A percentile compares a stretch with the other conserved stretches of the same genome.
Evolutionary conservation across 768 basidiomycete genomes (phyloP).

Genomic region (Leccinum obscurum): DNA sequence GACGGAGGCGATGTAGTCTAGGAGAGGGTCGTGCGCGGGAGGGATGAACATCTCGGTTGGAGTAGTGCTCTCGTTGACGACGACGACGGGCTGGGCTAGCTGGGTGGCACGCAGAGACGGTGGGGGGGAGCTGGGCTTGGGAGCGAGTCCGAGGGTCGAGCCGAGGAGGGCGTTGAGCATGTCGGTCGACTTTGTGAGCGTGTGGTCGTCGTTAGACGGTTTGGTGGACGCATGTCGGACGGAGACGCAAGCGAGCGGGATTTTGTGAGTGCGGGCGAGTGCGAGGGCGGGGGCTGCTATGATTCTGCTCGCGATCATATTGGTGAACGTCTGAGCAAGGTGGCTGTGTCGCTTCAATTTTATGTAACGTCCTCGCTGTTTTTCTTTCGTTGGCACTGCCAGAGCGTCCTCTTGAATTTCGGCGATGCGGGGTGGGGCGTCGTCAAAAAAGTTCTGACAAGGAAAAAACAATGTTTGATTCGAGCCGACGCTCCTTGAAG

Average conservation of each 20-base stretch:
- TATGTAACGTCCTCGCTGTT: not conserved
- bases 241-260: not conserved
- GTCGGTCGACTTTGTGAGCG: conserved; percentile 25
- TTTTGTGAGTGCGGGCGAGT: not conserved
- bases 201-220: conserved; percentile 23
- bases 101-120: not conserved
- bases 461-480: no score
- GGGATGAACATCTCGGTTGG: conserved; percentile 52
- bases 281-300: conserved; percentile 1
- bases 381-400: no score
- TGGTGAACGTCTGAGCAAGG: not conserved
- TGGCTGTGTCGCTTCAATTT: not conserved
- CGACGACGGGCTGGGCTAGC: not conserved
- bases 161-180: conserved; percentile 27
- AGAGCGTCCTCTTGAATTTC: no score
- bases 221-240: conserved; percentile 18
- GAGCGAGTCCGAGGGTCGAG: conserved; percentile 19
- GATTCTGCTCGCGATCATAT: conserved; percentile 14
- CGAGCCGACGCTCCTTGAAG: no score
- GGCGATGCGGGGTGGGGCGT: no score
- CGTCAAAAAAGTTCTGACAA: no score
- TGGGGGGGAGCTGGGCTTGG: conserved; percentile 6
- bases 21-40: conserved; percentile 72
- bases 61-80: not conserved
- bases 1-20: conserved; percentile 61